Evolutionary conservation across 148 eudicot species (phyloP), one percentile per base, ranked within the genome.

Genomic region (Suaeda aralocaspica): DNA sequence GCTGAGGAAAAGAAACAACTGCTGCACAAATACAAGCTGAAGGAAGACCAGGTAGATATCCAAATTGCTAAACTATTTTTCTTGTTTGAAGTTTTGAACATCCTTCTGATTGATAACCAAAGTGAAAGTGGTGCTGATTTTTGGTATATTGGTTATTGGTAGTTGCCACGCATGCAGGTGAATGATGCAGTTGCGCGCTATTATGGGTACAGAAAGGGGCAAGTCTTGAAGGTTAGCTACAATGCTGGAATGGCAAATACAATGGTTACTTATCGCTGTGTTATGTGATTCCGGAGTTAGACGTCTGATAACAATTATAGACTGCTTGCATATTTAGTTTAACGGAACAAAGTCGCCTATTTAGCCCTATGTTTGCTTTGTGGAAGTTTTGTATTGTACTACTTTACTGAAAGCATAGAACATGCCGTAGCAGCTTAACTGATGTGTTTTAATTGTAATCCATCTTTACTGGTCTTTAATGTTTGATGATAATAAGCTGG

Each of bases 201-300:
- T 28, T 57, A 69, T 69, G 72, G 72, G 22, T 22, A 25, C 26
- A 49, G 56, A 51, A 56, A 69, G 64, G 72, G 72, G 72, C 41
- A 69, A 60, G 64, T 69, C 34, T 2, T 56, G 19, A 69, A 42
- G 55, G 16, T 69, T 26, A 42, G 63, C 72, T 69, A 69, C 25
- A 55, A 46, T 53, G 33, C 24, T 39, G 72, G 51, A 26, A 36
- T 69, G 63, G 36, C 72, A 9, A 41, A 42, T 25, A 55, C 72
- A 24, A 12, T 69, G 51, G 63, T 56, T 69, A 69, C 72, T 69
- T 69, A 56, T 28, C 63, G 72, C 52, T 69, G 72, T 26, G n/a
- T 69, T 26, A 26, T 33, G 51, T 57, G 64, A 39, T 56, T 51
- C 22, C 44, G 8, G 48, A 8, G 44, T 8, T 24, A 4, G 3